Base-by-base conservation (phyloP, 208 protist genomes). In the Leishmania gerbilli region DNA sequence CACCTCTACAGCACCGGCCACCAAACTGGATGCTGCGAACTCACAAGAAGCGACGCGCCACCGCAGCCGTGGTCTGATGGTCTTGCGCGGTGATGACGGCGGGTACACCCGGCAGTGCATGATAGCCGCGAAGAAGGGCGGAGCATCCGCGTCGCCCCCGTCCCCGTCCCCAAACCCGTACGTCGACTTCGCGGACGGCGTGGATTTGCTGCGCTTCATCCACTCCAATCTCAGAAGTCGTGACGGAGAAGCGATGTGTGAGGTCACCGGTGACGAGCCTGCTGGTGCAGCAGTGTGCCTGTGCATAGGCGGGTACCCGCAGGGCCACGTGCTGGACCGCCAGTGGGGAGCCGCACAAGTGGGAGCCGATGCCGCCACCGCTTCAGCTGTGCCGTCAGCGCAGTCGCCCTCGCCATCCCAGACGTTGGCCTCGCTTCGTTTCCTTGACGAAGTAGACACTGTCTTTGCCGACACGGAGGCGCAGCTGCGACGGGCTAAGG, bases 71-170 rank as follows among this genome's bases (percentile, higher is more conserved):
- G 84, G 84, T 0, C 64, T 87, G 49, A 87, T 87, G 79, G 76
- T 87, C 47, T 65, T 87, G 71, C 84, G 84, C 51, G 84, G 84
- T 45, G 84, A 87, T 51, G 84, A 87, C 67, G 69, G 74, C 24
- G 84, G 84, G 21, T 81, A 81, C 71, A 81, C 76, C 3, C 76
- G 79, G 31, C 81, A 53, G 68, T 40, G 65, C 58, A 42, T 72
- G 47, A 27, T 34, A 31, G 55, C 71, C 3, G 64, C 49, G 62
- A 55, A 60, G 31, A 40, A 24, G 21, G 7, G 0, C 37, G 76
- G 27, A 0, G 51, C 60, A 13, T 27, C 45, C 31, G 27, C 15
- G 5, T 76, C 47, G 19, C 13, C 47, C 5, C 3, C 27, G 2
- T 13, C 40, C 40, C 1, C 37, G 34, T 31, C 34, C 5, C 42